A percentile compares a stretch with the other conserved stretches of the same genome.
Conservation (phyloP, 768 basidiomycete genomes). For the Clathrus columnatus region DNA sequence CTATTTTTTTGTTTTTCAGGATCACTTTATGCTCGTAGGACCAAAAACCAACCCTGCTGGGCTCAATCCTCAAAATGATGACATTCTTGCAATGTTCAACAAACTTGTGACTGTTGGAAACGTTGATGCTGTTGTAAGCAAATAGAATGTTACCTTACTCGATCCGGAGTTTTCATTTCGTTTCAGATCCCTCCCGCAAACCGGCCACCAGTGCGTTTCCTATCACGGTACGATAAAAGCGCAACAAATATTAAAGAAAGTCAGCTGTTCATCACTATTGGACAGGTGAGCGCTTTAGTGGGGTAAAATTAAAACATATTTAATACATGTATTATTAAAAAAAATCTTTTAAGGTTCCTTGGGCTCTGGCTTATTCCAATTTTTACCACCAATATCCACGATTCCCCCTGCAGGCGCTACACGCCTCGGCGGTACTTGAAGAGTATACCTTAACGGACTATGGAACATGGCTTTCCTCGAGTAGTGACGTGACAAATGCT, state of each 20-base stretch:
- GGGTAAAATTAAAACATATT: no score
- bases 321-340: neutral
- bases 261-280: constrained; percentile 38
- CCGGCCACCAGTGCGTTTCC: constrained; percentile 35
- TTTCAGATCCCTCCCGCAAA: neutral
- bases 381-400: constrained; percentile 55
- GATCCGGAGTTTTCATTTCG: neutral
- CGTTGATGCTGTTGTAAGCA: constrained; percentile 30
- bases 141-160: neutral
- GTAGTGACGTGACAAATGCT: constrained; percentile 21
- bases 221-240: constrained; percentile 49
- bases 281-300: constrained; percentile 28
- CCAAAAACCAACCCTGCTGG: constrained; percentile 39
- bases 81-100: constrained; percentile 36
- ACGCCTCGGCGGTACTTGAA: constrained; percentile 35
- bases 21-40: constrained; percentile 45
- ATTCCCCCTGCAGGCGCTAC: constrained; percentile 42
- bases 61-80: constrained; percentile 22
- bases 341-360: constrained; percentile 35
- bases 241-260: constrained; percentile 54
- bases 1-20: constrained; percentile 21
- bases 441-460: constrained; percentile 50
- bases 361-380: constrained; percentile 41
- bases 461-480: constrained; percentile 40
- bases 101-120: constrained; percentile 40